These are phyloP conservation scores for Cryptococcus sp. DNA, from an alignment of 1,284 basidiomycete genomes.

Conservation along the genomic window DNA sequence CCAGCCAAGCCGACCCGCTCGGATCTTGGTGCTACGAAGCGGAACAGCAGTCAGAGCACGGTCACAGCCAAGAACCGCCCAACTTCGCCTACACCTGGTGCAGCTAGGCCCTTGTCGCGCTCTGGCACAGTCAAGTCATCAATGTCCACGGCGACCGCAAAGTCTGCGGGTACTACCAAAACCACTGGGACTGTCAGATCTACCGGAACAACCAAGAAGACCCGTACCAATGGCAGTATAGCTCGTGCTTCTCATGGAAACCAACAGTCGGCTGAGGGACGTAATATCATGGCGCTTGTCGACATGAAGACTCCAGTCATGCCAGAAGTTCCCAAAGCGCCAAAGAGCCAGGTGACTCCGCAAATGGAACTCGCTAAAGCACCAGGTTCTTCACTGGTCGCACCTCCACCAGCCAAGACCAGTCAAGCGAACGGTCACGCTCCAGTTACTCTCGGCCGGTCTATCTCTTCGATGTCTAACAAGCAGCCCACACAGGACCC, in stretches of 20 bases:
- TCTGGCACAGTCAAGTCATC: constrained; percentile 33
- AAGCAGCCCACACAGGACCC: constrained; percentile 9
- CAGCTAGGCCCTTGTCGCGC: constrained; percentile 16
- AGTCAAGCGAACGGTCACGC: constrained; percentile 2
- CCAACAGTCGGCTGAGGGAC: constrained; percentile 23
- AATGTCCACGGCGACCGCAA: constrained; percentile 27
- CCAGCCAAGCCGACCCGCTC: constrained; percentile 38
- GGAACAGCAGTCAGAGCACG: constrained; percentile 40
- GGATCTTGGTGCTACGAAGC: constrained; percentile 29
- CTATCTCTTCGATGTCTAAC: constrained; percentile 30
- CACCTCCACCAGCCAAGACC: constrained; percentile 1
- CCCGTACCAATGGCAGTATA: constrained; percentile 37
- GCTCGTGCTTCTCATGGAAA: constrained; percentile 26
- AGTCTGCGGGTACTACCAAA: constrained; percentile 24
- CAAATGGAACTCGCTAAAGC: constrained; percentile 45
- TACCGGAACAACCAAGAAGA: constrained; percentile 25
- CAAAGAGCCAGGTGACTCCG: constrained; percentile 44
- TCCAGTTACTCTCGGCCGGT: constrained; percentile 16
- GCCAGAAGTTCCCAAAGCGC: constrained; percentile 53
- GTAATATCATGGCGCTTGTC: constrained; percentile 46
- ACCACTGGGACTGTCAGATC: constrained; percentile 22
- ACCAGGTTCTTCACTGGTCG: constrained; percentile 43
- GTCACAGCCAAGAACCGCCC: constrained; percentile 24
- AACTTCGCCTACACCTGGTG: constrained; percentile 14
- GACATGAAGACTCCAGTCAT: constrained; percentile 39